Percentiles rank a stretch among this genome's conserved stretches.
These are phyloP conservation scores for Pythium biforme DNA, from an alignment of 352 stramenopile species.

Conservation along the genomic window DNA sequence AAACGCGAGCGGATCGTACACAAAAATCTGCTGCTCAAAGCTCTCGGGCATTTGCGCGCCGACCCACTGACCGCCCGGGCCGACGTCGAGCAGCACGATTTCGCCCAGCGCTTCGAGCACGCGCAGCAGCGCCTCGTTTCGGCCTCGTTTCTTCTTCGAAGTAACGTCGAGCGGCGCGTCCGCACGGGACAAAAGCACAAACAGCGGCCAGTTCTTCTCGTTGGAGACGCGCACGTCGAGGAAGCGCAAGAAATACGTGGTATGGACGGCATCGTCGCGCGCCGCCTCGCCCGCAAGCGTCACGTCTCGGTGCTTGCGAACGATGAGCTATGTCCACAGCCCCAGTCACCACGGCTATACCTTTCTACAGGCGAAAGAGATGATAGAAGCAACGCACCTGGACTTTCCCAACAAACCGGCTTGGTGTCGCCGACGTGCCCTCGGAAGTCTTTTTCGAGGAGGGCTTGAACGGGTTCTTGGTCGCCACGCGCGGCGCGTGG, in stretches of 20 bases:
- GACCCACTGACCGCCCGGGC: constrained; percentile 63
- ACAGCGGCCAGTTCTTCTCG: constrained; percentile 53
- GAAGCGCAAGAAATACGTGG: constrained; percentile 51
- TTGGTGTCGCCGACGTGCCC: background rate
- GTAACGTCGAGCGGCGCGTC: constrained; percentile 8
- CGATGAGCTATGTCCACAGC: constrained; percentile 15
- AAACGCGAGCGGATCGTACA: constrained; percentile 60
- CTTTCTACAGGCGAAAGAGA: no score
- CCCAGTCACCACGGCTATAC: background rate
- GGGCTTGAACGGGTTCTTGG: constrained; percentile 32
- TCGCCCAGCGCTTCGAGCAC: constrained; percentile 44
- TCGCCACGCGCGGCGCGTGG: constrained; percentile 12
- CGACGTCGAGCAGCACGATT: constrained; percentile 50
- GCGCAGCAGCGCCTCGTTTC: constrained; percentile 31
- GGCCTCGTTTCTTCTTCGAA: constrained; percentile 8
- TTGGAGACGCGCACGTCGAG: constrained; percentile 53
- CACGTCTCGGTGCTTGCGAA: constrained; percentile 1
- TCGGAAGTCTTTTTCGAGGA: background rate
- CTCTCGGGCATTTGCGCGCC: constrained; percentile 40
- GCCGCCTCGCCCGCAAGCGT: constrained; percentile 1
- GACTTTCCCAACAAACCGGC: constrained; percentile 16
- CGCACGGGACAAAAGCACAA: constrained; percentile 50
- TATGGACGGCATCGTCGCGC: background rate
- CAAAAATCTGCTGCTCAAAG: constrained; percentile 56
- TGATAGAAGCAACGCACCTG: no score